Evolutionary conservation across 208 protist species (phyloP).

Genomic region (Acanthamoeba castellanii): DNA sequence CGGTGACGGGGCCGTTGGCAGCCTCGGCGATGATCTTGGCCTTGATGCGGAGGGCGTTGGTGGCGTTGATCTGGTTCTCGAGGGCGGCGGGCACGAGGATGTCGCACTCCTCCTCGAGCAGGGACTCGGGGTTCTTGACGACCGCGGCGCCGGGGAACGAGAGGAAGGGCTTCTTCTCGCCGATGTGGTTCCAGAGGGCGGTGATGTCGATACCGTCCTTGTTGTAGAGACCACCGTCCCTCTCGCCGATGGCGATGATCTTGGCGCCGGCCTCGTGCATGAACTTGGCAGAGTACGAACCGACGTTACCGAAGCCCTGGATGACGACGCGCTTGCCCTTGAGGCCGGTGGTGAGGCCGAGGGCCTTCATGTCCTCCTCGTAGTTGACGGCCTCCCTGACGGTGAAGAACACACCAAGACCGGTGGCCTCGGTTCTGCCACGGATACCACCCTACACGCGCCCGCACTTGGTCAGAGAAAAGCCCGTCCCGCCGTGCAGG

Average conservation of each 20-base stretch:
- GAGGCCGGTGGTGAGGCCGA: constrained; percentile 87
- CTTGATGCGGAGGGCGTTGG: constrained; percentile 89
- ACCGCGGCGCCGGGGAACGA: constrained; percentile 86
- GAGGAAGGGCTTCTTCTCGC: constrained; percentile 82
- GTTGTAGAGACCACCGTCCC: constrained; percentile 88
- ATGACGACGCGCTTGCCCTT: constrained; percentile 89
- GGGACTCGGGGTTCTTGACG: constrained; percentile 7
- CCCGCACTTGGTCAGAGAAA: no score
- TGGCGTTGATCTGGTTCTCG: constrained; percentile 88
- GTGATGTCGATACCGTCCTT: constrained; percentile 78
- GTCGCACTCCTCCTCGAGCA: constrained; percentile 89
- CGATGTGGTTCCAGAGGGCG: constrained; percentile 77
- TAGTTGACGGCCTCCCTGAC: constrained; percentile 82
- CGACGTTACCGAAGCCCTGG: constrained; percentile 92
- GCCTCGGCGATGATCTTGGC: constrained; percentile 91
- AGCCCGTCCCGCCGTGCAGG: no score
- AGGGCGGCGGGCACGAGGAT: constrained; percentile 91
- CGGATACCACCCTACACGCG: constrained; percentile 89
- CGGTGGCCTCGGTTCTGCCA: constrained; percentile 87
- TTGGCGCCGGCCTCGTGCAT: constrained; percentile 89
- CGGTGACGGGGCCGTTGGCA: constrained; percentile 92
- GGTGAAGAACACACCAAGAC: constrained; percentile 90
- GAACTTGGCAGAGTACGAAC: constrained; percentile 87
- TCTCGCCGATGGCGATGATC: constrained; percentile 88
- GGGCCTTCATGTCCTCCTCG: constrained; percentile 83